A percentile compares a stretch with the other conserved stretches of the same genome.
These are phyloP conservation scores for Colletotrichum kahawae DNA, from an alignment of 2,329 filamentous ascomycete genomes.

Conservation along the genomic window DNA sequence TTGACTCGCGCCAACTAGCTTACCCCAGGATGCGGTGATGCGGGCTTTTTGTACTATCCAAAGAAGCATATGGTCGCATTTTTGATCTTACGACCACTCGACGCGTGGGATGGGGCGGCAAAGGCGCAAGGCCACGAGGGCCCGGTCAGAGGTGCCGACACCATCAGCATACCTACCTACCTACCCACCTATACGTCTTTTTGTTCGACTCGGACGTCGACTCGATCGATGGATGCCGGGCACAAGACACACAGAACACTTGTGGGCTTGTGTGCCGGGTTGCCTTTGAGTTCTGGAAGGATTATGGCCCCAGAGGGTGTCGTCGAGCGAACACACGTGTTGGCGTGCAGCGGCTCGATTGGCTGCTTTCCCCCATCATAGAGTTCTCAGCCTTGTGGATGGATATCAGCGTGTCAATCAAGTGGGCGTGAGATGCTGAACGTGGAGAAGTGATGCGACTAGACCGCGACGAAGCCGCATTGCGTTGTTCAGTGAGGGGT, in stretches of 20 bases:
- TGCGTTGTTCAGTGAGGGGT: background rate
- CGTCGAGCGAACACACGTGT: conserved; percentile 8
- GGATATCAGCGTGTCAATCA: background rate
- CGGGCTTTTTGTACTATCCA: background rate
- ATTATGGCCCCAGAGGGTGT: background rate
- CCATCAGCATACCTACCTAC: background rate
- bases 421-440: background rate
- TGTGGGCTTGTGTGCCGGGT: background rate
- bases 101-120: background rate
- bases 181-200: background rate
- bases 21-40: conserved; percentile 4
- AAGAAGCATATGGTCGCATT: background rate
- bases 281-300: background rate
- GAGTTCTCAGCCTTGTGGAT: conserved; percentile 17
- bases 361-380: background rate
- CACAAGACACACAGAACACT: background rate
- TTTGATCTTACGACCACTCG: background rate
- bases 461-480: background rate
- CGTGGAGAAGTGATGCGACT: background rate
- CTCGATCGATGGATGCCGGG: background rate
- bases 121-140: background rate
- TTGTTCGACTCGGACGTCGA: background rate
- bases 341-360: conserved; percentile 9
- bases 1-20: conserved; percentile 16
- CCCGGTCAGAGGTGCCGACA: background rate